Percentiles rank a stretch among this genome's conserved stretches.
Evolutionary conservation across 1,284 basidiomycete species (phyloP).

Genomic region (Albatrellus sp.): DNA sequence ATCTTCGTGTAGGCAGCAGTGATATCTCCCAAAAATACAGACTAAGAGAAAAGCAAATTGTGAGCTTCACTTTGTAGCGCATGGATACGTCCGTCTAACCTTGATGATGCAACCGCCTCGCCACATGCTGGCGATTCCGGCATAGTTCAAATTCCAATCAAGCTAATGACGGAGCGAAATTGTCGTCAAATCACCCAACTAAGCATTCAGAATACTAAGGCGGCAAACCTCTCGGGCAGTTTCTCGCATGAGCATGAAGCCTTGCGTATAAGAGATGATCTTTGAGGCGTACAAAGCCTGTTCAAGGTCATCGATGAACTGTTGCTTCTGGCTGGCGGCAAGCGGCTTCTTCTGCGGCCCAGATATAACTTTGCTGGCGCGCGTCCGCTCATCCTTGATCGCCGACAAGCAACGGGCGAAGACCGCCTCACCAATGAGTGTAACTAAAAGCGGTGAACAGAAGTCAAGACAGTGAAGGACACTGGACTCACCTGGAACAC

Average conservation of each 20-base stretch:
- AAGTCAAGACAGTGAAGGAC: background rate
- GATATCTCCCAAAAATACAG: conserved; percentile 92
- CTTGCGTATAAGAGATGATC: conserved; percentile 98
- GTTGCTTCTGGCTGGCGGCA: conserved; percentile 89
- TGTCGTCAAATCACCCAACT: conserved; percentile 19
- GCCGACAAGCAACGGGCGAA: conserved; percentile 97
- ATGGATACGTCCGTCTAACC: conserved; percentile 20
- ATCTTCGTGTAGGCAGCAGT: conserved; percentile 88
- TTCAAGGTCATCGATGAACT: conserved; percentile 98
- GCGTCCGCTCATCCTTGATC: conserved; percentile 93
- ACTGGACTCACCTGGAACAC: conserved; percentile 60
- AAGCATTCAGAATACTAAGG: too few relatives aligned
- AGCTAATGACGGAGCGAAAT: conserved; percentile 21
- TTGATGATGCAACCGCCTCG: conserved; percentile 99
- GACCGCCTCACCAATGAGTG: conserved; percentile 98
- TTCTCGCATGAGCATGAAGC: conserved; percentile 99
- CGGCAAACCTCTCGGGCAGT: conserved; percentile 67
- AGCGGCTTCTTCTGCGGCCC: conserved; percentile 89
- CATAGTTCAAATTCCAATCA: conserved; percentile 82
- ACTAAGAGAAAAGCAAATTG: conserved; percentile 24
- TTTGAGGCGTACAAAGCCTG: conserved; percentile 99
- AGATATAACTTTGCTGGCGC: conserved; percentile 83
- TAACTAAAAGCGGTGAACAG: conserved; percentile 42
- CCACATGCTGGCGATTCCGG: conserved; percentile 99
- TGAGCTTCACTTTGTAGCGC: background rate